These are phyloP conservation scores for Dothistroma pini DNA, from an alignment of 2,329 filamentous ascomycete species.

Conservation along the genomic window DNA sequence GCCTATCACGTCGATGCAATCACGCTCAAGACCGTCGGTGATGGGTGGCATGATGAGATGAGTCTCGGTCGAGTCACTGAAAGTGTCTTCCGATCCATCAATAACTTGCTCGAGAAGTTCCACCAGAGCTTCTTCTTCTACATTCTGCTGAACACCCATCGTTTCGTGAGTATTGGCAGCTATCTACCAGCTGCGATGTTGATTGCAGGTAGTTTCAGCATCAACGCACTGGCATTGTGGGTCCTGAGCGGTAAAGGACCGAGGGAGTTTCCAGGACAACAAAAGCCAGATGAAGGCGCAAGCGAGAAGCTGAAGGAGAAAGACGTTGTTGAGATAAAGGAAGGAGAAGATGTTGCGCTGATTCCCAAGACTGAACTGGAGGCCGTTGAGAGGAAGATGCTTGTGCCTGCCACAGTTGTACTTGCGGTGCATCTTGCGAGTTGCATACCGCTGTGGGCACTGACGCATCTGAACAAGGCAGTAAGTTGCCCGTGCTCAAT, in stretches of 20 bases:
- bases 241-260: constrained; percentile 66
- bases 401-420: constrained; percentile 71
- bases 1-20: constrained; percentile 97
- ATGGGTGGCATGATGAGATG: constrained; percentile 98
- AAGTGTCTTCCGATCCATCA: constrained; percentile 86
- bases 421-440: constrained; percentile 70
- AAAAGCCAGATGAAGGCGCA: constrained; percentile 19
- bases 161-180: constrained; percentile 96
- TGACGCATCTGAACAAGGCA: constrained; percentile 67
- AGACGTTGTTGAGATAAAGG: constrained; percentile 36
- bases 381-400: constrained; percentile 60
- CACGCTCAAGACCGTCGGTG: constrained; percentile 82
- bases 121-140: constrained; percentile 99
- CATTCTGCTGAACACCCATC: constrained; percentile 81
- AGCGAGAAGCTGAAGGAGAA: constrained; percentile 34
- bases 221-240: constrained; percentile 95
- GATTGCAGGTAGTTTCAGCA: constrained; percentile 88
- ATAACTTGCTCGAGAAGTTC: constrained; percentile 92
- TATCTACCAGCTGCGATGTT: constrained; percentile 98
- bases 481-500: constrained; percentile 51
- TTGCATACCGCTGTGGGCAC: constrained; percentile 76
- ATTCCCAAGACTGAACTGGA: constrained; percentile 39
- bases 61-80: constrained; percentile 85
- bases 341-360: constrained; percentile 36
- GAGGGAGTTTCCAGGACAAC: constrained; percentile 32